Base-by-base conservation (phyloP, 495 filamentous ascomycete species). In the Aspergillus olivimuriae region DNA sequence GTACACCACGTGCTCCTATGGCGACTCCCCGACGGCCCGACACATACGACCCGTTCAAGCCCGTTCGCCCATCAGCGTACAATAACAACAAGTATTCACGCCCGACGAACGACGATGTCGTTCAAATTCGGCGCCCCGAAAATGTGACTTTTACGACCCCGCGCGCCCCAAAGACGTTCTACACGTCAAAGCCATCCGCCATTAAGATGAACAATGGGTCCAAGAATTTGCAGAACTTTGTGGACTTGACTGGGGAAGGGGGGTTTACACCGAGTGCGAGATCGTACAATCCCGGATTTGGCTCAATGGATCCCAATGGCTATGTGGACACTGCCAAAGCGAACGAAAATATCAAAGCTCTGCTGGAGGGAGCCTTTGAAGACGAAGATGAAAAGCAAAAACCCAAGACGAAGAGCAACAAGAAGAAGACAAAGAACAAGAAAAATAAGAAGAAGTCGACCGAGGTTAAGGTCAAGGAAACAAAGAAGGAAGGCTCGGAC, bases 281-380 rank as follows among this genome's bases (percentile, higher is more conserved):
- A 23, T 40, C 58, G 10, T 43, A 44, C 14, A 51, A 61, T 44
- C 53, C 64, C 12, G 56, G 47, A 1, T 73, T 74, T 43, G 68
- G 68, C 6, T 57, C 65, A 4, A 54, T 60, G 36, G 82, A 87
- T 41, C 75, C 77, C 34, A 76, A 77, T 39, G 66, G 77, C 4
- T 94, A 87, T 57, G 81, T 94, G 0, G 87, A 94, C 53, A 70
- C 82, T 0, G 72, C 72, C 19, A 83, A 91, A 53, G 88, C 89
- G 2, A 80, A 81, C 11, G 84, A 87, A 44, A 87, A 94, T 51
- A 81, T 95, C 46, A 94, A 95, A 60, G 87, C 84, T 22, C 61
- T 95, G 12, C 69, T 95, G 3, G 87, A 94, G 63, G 89, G 89
- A 16, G 83, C 83, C 2, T 82, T 95, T 51, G 89, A 92, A 36